Evolutionary conservation across 768 basidiomycete genomes (phyloP).

Genomic region (Collybiopsis confluens): DNA sequence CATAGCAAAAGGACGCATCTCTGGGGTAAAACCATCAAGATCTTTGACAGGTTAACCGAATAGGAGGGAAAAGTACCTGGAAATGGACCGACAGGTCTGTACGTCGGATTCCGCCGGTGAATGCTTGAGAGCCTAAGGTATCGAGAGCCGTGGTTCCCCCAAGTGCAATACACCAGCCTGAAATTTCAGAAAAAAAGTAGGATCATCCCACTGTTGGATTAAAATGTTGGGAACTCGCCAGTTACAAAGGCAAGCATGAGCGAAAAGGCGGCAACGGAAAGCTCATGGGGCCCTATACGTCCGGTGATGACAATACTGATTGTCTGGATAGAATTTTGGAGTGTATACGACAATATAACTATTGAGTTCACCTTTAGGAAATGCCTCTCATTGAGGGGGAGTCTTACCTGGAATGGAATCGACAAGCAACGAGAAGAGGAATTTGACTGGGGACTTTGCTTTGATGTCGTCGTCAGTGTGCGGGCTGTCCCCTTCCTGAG

Average conservation of each 20-base stretch:
- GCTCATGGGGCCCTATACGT: constrained; percentile 62
- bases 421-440: constrained; percentile 45
- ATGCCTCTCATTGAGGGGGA: not conserved
- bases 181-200: constrained; percentile 30
- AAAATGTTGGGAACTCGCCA: constrained; percentile 49
- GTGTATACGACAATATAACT: constrained; percentile 67
- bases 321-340: constrained; percentile 75
- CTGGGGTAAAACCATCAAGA: constrained; percentile 18
- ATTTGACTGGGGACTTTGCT: constrained; percentile 11
- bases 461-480: constrained; percentile 16
- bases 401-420: constrained; percentile 57
- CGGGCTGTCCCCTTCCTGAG: constrained; percentile 25
- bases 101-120: constrained; percentile 55
- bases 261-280: constrained; percentile 69
- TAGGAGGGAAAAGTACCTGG: no score
- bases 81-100: constrained; percentile 69
- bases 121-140: constrained; percentile 75
- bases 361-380: constrained; percentile 6
- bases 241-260: constrained; percentile 78
- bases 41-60: no score
- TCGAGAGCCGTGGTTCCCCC: constrained; percentile 79
- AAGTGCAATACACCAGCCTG: constrained; percentile 75
- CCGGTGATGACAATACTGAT: constrained; percentile 59
- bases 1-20: constrained; percentile 64
- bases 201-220: constrained; percentile 37